Evolutionary conservation across 2,329 filamentous ascomycete genomes (phyloP), one percentile per base, ranked within the genome.

Genomic region (Colletotrichum gloeosporioides): DNA sequence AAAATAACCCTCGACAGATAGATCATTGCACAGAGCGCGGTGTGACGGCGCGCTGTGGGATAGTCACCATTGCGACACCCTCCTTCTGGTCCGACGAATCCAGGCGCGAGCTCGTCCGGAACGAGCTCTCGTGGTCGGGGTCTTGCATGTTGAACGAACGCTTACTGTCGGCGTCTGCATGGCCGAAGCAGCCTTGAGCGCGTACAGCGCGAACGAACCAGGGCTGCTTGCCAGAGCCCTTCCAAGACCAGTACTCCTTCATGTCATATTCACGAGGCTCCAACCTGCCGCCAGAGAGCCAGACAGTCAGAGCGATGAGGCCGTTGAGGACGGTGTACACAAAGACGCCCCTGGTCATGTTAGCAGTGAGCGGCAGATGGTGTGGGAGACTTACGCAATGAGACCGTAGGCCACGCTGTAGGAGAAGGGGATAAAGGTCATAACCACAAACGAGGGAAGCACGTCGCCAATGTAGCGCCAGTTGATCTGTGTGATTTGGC

Each of bases 321-420:
- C 84, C 81, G 83, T 90, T 85, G 86, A 92, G 80, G 78, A 88
- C 76, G 77, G 89, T 78, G 84, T 91, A 85, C 76, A 90, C 78
- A 86, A 94, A 82, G 85, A 94, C 80, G 16, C 89, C 89, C 2
- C 89, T 90, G 73, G 2, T 2, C 44, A 16, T 18, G 27, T 79
- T 71, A 78, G 74, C 39, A 13, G 13, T 22, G 39, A 31, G 6
- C 10, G 9, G 61, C 22, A 13, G 6, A 27, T 36, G 22, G 16
- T 6, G 34, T n/a, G 16, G 15, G 22, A 22, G 6, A 87, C 89
- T 86, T 83, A 92, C 90, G 91, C 93, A 79, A 95, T 95, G 32
- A 96, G 89, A 22, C 94, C 94, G 78, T 95, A 95, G 9, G 94
- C 93, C 64, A 95, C 94, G 68, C 92, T 94, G 88, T 95, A 96